Evolutionary conservation across 2,329 filamentous ascomycete genomes (phyloP).

Genomic region (Alternaria arborescens): DNA sequence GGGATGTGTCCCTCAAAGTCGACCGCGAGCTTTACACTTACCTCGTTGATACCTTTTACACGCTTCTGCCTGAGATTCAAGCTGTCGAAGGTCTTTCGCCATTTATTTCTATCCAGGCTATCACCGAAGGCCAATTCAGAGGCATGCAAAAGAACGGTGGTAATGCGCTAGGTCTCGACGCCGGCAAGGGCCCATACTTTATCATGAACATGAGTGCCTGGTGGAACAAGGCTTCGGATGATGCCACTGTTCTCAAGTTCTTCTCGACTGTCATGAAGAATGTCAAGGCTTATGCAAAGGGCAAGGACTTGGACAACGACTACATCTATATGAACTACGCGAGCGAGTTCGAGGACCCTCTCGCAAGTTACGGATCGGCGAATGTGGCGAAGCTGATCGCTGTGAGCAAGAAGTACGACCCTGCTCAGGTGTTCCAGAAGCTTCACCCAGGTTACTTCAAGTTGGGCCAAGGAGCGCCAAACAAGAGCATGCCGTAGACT

Average conservation of each 20-base stretch:
- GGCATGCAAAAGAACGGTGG: slow-evolving; percentile 40
- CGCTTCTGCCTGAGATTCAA: slow-evolving; percentile 15
- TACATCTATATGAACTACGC: slow-evolving; percentile 58
- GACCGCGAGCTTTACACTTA: slow-evolving; percentile 33
- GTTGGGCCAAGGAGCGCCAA: slow-evolving; percentile 67
- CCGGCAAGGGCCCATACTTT: slow-evolving; percentile 28
- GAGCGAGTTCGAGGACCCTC: slow-evolving; percentile 51
- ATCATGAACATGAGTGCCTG: slow-evolving; percentile 31
- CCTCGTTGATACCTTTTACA: slow-evolving; percentile 32
- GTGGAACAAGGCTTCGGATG: slow-evolving; percentile 28
- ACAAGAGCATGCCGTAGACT: slow-evolving; percentile 8
- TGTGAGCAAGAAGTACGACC: slow-evolving; percentile 52
- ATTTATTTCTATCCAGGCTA: slow-evolving; percentile 32
- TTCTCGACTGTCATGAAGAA: slow-evolving; percentile 28
- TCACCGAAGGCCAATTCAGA: slow-evolving; percentile 31
- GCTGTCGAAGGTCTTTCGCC: slow-evolving; percentile 28
- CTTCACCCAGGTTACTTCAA: slow-evolving; percentile 32
- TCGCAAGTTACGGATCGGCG: slow-evolving; percentile 43
- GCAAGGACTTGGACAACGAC: slow-evolving; percentile 20
- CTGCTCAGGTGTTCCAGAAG: slow-evolving; percentile 51
- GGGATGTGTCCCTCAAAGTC: slow-evolving; percentile 39
- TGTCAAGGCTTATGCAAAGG: slow-evolving; percentile 31
- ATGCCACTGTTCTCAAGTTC: slow-evolving; percentile 28
- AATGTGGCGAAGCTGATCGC: slow-evolving; percentile 46
- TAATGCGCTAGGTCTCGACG: slow-evolving; percentile 40